Evolutionary conservation across 1,284 basidiomycete species (phyloP).

Genomic region (Apiotrichum mycotoxinovorans): DNA sequence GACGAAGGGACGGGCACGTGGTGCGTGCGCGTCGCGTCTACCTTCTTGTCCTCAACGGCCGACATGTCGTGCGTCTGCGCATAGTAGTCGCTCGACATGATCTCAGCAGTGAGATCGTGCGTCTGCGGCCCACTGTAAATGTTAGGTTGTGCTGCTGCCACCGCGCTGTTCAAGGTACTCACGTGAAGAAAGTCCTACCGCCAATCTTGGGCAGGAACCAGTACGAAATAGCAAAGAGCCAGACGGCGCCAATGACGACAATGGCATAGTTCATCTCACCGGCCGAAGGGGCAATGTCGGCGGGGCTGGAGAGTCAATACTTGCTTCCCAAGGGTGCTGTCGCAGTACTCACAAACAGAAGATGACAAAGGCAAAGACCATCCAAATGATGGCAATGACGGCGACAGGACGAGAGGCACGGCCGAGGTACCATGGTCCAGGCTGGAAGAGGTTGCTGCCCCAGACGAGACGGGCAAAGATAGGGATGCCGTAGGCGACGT

Average conservation of each 20-base stretch:
- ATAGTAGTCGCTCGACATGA: background rate
- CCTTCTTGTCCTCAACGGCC: background rate
- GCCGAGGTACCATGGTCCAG: slow-evolving; percentile 42
- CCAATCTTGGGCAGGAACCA: slow-evolving; percentile 38
- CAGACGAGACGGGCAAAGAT: slow-evolving; percentile 38
- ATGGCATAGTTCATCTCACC: slow-evolving; percentile 41
- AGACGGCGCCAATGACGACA: slow-evolving; percentile 36
- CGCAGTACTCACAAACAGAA: slow-evolving; percentile 31
- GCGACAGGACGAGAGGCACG: slow-evolving; percentile 30
- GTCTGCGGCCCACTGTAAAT: slow-evolving; percentile 7
- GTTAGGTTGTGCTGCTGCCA: background rate
- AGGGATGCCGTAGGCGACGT: slow-evolving; percentile 40
- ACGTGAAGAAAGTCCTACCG: slow-evolving; percentile 42
- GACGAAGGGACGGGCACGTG: too few relatives aligned
- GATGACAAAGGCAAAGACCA: slow-evolving; percentile 41
- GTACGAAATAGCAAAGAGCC: slow-evolving; percentile 35
- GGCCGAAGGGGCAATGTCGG: slow-evolving; percentile 29
- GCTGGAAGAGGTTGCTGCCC: slow-evolving; percentile 30
- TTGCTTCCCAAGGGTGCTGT: background rate
- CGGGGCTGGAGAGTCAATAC: slow-evolving; percentile 17
- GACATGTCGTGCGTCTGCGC: background rate
- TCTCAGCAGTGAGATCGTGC: slow-evolving; percentile 12
- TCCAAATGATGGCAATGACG: slow-evolving; percentile 34
- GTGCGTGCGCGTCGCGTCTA: too few relatives aligned
- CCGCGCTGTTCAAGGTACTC: background rate